Conservation (phyloP, 2,329 filamentous ascomycete genomes). For the Cadophora gregata region DNA sequence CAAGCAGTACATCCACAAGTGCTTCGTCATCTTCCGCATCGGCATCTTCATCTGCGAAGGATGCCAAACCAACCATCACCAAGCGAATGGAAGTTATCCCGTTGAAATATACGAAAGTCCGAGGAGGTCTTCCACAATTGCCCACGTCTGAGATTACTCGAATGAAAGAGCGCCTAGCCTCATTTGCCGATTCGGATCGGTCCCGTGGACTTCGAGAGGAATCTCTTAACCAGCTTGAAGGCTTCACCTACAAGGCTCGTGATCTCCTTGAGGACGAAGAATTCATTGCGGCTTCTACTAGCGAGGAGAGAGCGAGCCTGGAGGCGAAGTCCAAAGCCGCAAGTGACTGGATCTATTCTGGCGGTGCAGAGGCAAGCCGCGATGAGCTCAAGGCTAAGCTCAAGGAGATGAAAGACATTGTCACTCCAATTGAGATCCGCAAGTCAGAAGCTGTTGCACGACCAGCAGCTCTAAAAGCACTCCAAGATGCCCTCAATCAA, state of each 20-base stretch:
- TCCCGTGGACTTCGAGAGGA: constrained; percentile 81
- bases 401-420: constrained; percentile 77
- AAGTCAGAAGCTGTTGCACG: constrained; percentile 74
- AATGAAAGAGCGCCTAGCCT: constrained; percentile 69
- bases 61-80: constrained; percentile 37
- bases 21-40: constrained; percentile 55
- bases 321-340: constrained; percentile 70
- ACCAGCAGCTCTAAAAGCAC: constrained; percentile 68
- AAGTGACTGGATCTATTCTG: constrained; percentile 91
- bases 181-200: constrained; percentile 86
- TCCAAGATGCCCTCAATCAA: constrained; percentile 75
- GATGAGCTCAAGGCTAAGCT: constrained; percentile 78
- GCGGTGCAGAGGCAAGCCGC: constrained; percentile 76
- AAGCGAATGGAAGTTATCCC: constrained; percentile 43
- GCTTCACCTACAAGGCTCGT: constrained; percentile 86
- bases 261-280: constrained; percentile 80
- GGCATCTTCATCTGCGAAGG: constrained; percentile 40
- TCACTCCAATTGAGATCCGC: constrained; percentile 77
- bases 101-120: constrained; percentile 40
- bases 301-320: constrained; percentile 69
- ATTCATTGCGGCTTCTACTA: constrained; percentile 75
- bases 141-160: constrained; percentile 39
- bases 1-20: constrained; percentile 54
- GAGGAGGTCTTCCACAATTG: constrained; percentile 40
- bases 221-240: constrained; percentile 89